Conservation (phyloP, 2,329 filamentous ascomycete species). For the Trichoderma koningiopsis region DNA sequence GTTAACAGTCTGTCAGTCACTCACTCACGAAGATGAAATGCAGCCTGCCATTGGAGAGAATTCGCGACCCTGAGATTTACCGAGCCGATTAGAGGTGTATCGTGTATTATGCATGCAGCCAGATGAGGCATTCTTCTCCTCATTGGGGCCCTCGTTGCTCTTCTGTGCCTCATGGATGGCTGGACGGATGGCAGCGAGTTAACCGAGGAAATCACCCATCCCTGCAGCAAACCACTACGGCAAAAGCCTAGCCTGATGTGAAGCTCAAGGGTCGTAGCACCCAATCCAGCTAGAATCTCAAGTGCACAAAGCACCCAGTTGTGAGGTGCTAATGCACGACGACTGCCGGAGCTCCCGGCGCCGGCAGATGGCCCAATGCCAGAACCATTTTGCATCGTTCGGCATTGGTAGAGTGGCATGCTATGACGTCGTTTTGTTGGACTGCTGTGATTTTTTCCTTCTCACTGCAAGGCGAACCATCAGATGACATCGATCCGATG, state of each 20-base stretch:
- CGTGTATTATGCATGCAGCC: background rate
- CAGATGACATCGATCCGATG: constrained; percentile 22
- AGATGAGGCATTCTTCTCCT: background rate
- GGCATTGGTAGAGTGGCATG: constrained; percentile 17
- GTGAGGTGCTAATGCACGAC: constrained; percentile 7
- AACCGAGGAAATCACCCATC: background rate
- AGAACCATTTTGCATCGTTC: background rate
- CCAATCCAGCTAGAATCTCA: background rate
- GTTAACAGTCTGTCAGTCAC: background rate
- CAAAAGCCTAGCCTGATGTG: background rate
- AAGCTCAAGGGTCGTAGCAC: background rate
- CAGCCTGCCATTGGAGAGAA: background rate
- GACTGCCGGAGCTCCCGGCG: constrained; percentile 20
- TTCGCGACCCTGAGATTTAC: constrained; percentile 15
- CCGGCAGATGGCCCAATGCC: constrained; percentile 23
- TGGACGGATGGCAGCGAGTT: background rate
- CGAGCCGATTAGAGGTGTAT: background rate
- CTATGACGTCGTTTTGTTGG: constrained; percentile 21
- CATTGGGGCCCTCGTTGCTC: background rate
- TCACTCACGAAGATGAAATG: background rate
- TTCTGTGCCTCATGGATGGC: background rate
- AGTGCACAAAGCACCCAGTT: background rate
- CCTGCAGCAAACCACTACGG: background rate
- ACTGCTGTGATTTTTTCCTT: constrained; percentile 1
- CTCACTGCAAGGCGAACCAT: constrained; percentile 1